A percentile compares a stretch with the other conserved stretches of the same genome.
Evolutionary conservation across 2,329 filamentous ascomycete genomes (phyloP).

Genomic region (Talaromyces sp.): DNA sequence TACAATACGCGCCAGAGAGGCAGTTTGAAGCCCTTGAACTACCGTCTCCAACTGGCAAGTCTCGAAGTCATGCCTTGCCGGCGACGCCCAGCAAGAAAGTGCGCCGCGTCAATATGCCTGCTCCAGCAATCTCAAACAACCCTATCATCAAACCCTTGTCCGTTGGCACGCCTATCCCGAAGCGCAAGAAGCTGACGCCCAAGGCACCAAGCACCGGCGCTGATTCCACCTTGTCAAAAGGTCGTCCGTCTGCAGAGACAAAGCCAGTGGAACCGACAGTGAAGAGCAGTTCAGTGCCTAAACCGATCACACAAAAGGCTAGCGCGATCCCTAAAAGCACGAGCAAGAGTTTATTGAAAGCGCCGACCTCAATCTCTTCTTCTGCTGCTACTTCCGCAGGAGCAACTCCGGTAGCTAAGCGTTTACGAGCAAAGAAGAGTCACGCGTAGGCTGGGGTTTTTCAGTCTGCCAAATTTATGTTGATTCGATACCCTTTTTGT

Average conservation of each 20-base stretch:
- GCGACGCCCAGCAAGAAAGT: conserved; percentile 13
- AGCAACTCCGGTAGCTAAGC: conserved; percentile 30
- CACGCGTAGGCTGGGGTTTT: neutral
- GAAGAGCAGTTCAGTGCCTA: conserved; percentile 7
- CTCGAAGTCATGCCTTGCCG: conserved; percentile 5
- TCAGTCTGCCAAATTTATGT: neutral
- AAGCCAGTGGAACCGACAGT: neutral
- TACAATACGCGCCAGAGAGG: conserved; percentile 20
- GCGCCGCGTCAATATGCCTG: conserved; percentile 8
- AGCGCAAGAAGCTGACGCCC: conserved; percentile 31
- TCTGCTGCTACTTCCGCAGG: conserved; percentile 21
- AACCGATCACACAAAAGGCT: conserved; percentile 15
- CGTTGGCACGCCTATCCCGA: conserved; percentile 18
- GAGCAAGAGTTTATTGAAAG: conserved; percentile 24
- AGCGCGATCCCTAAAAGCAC: conserved; percentile 20
- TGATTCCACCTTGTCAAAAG: neutral
- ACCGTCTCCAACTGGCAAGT: conserved; percentile 13
- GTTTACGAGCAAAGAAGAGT: conserved; percentile 21
- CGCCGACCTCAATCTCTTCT: conserved; percentile 1
- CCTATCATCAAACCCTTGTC: conserved; percentile 8
- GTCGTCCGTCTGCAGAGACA: neutral
- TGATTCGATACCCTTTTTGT: neutral
- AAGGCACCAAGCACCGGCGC: conserved; percentile 24
- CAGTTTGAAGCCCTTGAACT: neutral
- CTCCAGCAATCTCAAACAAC: neutral